Evolutionary conservation across 768 basidiomycete species (phyloP), one percentile per base, ranked within the genome.

Genomic region (Mycena vitilis): DNA sequence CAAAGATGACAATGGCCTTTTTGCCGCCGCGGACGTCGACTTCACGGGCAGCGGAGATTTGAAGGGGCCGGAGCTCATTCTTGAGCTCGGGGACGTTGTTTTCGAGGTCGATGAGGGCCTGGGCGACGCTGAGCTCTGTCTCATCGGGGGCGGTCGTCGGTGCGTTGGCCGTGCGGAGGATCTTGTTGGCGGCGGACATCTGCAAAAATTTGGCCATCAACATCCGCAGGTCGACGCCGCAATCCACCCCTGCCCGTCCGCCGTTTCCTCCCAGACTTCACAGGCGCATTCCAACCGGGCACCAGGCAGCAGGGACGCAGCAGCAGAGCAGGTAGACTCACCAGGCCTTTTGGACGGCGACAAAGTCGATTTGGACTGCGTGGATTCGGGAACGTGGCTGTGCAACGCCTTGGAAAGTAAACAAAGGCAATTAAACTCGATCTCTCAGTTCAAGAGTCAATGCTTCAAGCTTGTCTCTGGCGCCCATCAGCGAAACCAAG

Each of bases 11-110:
- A 76, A 99, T 96, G 60, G 98, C 98, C 87, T 99, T 99, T 87
- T 98, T 98, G 78, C 98, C 98, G 71, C 97, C 98, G 77, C 96
- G 95, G 75, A 99, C 96, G 79, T 99, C 98, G 74, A 99, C 94
- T 84, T 99, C 98, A 78, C 96, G 96, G 73, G 98, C 98, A 72
- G 96, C 95, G 74, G 95, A 97, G 84, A 99, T 98, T 79, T 98
- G 96, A 74, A 99, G 90, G 68, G 91, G 89, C 56, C 96, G 91
- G 72, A 99, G 91, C 86, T 99, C 98, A 65, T 88, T 78, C 91
- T 98, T 99, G 85, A 99, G 92, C 83, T 99, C 98, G 70, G 96
- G 94, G 68, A 98, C 96, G 80, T 95, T 96, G 87, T 92, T 95
- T 84, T 99, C 97, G 78, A 99, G 90, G 88, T 99, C 98, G 76